phyloP scores from a whole-genome alignment of 768 basidiomycete genomes.

The Russula griseocarnosa region DNA sequence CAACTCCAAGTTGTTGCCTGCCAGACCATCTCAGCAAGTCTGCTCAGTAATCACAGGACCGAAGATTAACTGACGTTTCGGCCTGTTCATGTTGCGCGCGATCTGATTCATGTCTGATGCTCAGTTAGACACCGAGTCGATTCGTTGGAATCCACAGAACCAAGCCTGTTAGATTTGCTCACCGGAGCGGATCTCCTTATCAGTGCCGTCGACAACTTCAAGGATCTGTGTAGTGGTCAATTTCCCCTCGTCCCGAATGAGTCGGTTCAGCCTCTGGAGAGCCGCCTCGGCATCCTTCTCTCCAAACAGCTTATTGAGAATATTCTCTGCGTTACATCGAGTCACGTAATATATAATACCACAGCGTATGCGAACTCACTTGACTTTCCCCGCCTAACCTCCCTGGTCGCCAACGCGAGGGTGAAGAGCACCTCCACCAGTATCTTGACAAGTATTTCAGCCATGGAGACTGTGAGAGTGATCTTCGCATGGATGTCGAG shows the following conservation, averaged over 20 bases:
- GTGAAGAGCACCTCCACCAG: neutral
- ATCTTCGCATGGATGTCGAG: neutral
- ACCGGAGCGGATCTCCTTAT: neutral
- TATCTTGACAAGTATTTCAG: neutral
- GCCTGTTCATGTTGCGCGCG: neutral
- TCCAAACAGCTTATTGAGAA: neutral
- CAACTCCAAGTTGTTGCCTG: neutral
- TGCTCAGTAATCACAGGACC: neutral
- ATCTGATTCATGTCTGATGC: neutral
- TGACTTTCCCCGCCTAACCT: neutral
- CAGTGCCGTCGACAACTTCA: neutral
- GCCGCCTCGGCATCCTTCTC: neutral
- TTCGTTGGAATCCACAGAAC: neutral
- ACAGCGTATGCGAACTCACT: neutral
- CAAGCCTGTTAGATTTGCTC: neutral
- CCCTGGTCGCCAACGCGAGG: neutral
- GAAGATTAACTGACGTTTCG: neutral
- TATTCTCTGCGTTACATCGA: neutral
- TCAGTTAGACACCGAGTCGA: neutral
- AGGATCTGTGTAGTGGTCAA: neutral
- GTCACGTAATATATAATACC: neutral
- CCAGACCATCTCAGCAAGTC: neutral
- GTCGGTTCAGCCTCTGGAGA: neutral
- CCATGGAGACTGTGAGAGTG: neutral
- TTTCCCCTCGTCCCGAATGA: neutral